These are phyloP conservation scores for Colletotrichum sidae DNA, from an alignment of 2,329 filamentous ascomycete species.

Conservation along the genomic window DNA sequence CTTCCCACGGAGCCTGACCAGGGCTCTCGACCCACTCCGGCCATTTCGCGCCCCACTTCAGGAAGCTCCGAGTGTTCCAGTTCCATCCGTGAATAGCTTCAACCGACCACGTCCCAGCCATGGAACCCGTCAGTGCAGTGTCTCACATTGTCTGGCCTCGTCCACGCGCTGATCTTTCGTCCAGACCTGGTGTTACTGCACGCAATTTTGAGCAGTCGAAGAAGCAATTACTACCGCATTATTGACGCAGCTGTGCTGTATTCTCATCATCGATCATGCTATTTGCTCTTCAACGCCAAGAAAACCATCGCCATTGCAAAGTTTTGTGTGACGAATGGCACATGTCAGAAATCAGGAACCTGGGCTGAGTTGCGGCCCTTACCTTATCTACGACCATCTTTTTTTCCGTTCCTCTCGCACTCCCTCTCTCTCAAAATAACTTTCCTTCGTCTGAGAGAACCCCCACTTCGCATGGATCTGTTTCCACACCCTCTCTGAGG, in stretches of 20 bases:
- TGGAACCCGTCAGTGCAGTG: constrained; percentile 25
- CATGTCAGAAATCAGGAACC: not conserved
- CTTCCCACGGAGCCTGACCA: too few relatives aligned
- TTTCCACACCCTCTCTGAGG: constrained; percentile 33
- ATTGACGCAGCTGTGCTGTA: too few relatives aligned
- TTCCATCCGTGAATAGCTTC: constrained; percentile 29
- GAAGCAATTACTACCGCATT: not conserved
- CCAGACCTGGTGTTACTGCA: not conserved
- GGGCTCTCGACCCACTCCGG: too few relatives aligned
- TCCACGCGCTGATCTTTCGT: not conserved
- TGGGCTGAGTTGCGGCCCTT: not conserved
- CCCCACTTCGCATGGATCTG: constrained; percentile 34
- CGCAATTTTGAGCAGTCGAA: not conserved
- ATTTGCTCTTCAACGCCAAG: not conserved
- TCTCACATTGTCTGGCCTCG: constrained; percentile 6
- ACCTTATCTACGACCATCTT: not conserved
- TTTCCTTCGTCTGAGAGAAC: constrained; percentile 19
- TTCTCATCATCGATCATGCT: too few relatives aligned
- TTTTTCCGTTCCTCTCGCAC: not conserved
- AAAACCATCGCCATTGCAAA: not conserved
- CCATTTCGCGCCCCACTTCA: constrained; percentile 8
- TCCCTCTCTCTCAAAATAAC: constrained; percentile 17
- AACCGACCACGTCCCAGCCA: constrained; percentile 1
- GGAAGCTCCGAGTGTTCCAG: not conserved
- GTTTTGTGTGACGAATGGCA: not conserved